Evolutionary conservation across 352 stramenopile species (phyloP).

Genomic region (Saprolegnia diclina): DNA sequence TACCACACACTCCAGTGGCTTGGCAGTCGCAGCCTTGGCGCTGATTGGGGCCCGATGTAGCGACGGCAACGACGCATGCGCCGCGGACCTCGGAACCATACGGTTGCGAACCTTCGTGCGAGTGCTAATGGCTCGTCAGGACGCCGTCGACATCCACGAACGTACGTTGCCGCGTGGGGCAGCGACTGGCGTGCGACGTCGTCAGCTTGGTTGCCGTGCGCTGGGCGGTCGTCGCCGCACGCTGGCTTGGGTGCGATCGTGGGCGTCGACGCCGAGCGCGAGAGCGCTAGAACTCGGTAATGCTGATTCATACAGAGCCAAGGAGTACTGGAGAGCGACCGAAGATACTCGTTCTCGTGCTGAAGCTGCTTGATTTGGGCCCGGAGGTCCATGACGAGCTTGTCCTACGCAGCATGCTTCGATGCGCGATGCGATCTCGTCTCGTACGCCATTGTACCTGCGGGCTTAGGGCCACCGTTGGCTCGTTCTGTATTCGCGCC

Average conservation of each 20-base stretch:
- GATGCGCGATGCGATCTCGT: no score
- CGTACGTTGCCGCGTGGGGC: no score
- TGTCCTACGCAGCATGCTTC: slow-evolving; percentile 38
- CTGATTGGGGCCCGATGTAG: not conserved
- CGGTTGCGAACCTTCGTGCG: no score
- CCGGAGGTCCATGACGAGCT: slow-evolving; percentile 60
- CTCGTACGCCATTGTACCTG: no score
- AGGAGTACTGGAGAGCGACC: slow-evolving; percentile 47
- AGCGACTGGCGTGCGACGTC: no score
- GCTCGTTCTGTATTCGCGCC: slow-evolving; percentile 70
- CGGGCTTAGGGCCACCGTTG: slow-evolving; percentile 54
- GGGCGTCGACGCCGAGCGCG: not conserved
- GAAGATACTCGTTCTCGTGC: slow-evolving; percentile 64
- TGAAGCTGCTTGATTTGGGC: slow-evolving; percentile 62
- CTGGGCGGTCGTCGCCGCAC: no score
- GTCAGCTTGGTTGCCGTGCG: no score
- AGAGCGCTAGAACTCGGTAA: slow-evolving; percentile 14
- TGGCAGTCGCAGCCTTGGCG: not conserved
- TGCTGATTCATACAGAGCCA: slow-evolving; percentile 36
- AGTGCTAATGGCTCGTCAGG: no score
- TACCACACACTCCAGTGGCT: not conserved
- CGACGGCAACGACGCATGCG: no score
- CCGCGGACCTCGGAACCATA: no score
- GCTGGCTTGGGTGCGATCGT: no score
- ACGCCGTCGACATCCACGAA: no score